Evolutionary conservation across 2,329 filamentous ascomycete genomes (phyloP), one percentile per base, ranked within the genome.

Genomic region (Dactylellina sp.): DNA sequence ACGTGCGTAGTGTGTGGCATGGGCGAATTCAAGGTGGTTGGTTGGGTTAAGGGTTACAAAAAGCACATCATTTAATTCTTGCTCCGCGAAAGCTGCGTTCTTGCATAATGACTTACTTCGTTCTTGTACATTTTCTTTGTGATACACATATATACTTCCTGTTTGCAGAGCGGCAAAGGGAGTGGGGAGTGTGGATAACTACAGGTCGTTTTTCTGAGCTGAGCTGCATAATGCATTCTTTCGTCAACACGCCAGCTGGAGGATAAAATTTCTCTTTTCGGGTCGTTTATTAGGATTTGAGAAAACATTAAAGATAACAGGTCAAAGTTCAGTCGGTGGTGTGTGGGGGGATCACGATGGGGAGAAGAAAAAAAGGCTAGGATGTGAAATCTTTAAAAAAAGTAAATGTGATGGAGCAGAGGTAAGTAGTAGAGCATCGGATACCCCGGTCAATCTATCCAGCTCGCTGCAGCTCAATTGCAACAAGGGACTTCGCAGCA

Each of bases 11-110:
- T 50, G 28, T 61, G 37, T 32, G 57, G 57, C 52, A 53, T 56
- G 60, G 40, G 40, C 11, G 46, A 22, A 28, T 60, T 32, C 18
- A 60, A 32, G 56, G 16, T 44, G 22, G 49, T 32, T 53, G 37
- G 37, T 53, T 53, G 22, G 50, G 22, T 11, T 18, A 47, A n/a
- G 28, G 24, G 25, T 37, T 63, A 59, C 18, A 49, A 44, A 60
- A 53, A 63, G 44, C 52, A 64, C 53, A 57, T 39, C 60, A 72
- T 71, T 35, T 63, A 20, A 44, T 32, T 47, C n/a, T 12, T 3
- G 46, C 70, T 74, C 70, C 70, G 70, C 70, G 47, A 59, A 57
- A 61, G n/a, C 35, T 74, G 70, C 70, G 70, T 62, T 66, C 61
- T 32, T 66, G 70, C 70, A 74, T 74, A 42, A 57, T 60, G 16